These are phyloP conservation scores for Fusarium sp. DNA, from an alignment of 2,329 filamentous ascomycete genomes.

Conservation along the genomic window DNA sequence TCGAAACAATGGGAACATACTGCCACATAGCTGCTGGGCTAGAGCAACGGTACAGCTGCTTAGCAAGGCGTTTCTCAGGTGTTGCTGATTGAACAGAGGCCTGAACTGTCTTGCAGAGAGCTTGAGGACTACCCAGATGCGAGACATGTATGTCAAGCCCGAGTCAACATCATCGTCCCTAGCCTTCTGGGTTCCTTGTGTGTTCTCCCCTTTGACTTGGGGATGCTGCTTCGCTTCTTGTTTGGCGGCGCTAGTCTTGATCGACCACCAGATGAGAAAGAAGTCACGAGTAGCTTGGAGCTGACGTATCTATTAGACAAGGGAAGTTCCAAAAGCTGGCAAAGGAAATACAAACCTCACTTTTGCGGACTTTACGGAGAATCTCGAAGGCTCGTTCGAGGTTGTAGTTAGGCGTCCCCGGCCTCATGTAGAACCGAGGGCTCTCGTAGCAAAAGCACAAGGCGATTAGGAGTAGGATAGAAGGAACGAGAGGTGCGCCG, in stretches of 20 bases:
- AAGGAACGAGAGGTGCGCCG: slow-evolving; percentile 51
- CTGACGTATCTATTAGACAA: slow-evolving; percentile 26
- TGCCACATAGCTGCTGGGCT: slow-evolving; percentile 47
- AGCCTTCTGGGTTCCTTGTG: no score
- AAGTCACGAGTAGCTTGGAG: slow-evolving; percentile 54
- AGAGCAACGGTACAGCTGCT: slow-evolving; percentile 45
- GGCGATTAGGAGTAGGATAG: slow-evolving; percentile 48
- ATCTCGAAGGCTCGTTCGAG: slow-evolving; percentile 50
- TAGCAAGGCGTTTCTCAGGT: slow-evolving; percentile 36
- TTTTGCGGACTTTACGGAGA: slow-evolving; percentile 49
- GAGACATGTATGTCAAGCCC: slow-evolving; percentile 28
- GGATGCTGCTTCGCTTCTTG: not conserved
- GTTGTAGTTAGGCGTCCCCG: slow-evolving; percentile 48
- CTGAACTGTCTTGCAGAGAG: slow-evolving; percentile 35
- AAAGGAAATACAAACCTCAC: slow-evolving; percentile 11
- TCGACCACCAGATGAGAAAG: slow-evolving; percentile 48
- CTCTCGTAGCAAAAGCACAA: slow-evolving; percentile 56
- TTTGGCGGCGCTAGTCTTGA: not conserved
- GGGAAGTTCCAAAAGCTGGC: rapidly evolving
- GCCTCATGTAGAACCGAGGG: slow-evolving; percentile 54
- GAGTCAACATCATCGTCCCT: not conserved
- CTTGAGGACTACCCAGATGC: slow-evolving; percentile 5
- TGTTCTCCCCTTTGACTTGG: not conserved
- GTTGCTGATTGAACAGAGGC: slow-evolving; percentile 19
- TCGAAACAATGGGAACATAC: not conserved